Conservation (phyloP, 2,329 filamentous ascomycete genomes). For the Pseudopithomyces chartarum region DNA sequence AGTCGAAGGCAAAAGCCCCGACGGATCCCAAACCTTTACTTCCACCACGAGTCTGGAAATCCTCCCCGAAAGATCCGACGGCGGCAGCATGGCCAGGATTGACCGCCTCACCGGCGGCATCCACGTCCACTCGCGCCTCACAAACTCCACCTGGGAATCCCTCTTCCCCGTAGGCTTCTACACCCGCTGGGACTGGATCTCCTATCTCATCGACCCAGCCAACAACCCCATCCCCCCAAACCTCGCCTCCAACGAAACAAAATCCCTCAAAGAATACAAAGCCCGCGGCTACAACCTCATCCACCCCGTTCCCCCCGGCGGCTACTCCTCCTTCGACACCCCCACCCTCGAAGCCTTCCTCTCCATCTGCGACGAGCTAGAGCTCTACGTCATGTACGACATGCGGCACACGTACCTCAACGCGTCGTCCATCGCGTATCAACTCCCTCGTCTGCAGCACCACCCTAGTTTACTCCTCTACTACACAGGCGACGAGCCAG, state of each 20-base stretch:
- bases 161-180: conserved; percentile 56
- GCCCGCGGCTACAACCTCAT: conserved; percentile 55
- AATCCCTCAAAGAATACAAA: conserved; percentile 47
- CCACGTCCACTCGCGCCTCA: conserved; percentile 43
- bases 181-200: conserved; percentile 47
- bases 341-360: conserved; percentile 48
- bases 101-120: conserved; percentile 55
- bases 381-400: conserved; percentile 56
- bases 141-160: conserved; percentile 40
- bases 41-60: conserved; percentile 46
- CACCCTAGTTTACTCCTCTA: conserved; percentile 50
- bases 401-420: conserved; percentile 51
- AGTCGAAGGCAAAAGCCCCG: conserved; percentile 26
- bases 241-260: conserved; percentile 22
- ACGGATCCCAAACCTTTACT: conserved; percentile 41
- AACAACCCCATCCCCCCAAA: conserved; percentile 5
- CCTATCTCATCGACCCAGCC: conserved; percentile 21
- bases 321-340: conserved; percentile 47
- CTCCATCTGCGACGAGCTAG: conserved; percentile 49
- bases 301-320: conserved; percentile 50
- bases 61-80: conserved; percentile 48
- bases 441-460: conserved; percentile 42
- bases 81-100: conserved; percentile 53
- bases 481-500: conserved; percentile 60
- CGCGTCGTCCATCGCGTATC: conserved; percentile 41